Percentiles rank a stretch among this genome's conserved stretches.
Conservation (phyloP, 2,329 filamentous ascomycete species). For the Penicillium thymicola region DNA sequence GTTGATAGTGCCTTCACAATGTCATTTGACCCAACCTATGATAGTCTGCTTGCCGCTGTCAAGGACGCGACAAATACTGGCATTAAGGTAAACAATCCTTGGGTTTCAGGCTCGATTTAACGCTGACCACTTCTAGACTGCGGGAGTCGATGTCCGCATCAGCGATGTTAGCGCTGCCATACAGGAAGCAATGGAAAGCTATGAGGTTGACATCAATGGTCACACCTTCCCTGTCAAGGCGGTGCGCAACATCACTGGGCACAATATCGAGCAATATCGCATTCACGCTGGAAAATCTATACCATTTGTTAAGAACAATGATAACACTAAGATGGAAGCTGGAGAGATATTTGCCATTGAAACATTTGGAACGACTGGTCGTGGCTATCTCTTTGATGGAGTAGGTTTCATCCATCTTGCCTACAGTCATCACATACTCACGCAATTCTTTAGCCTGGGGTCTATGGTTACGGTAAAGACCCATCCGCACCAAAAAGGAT, state of each 20-base stretch:
- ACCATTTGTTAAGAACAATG: conserved; percentile 52
- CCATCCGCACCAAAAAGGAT: conserved; percentile 35
- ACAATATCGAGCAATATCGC: conserved; percentile 53
- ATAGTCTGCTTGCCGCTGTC: conserved; percentile 70
- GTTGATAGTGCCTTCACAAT: conserved; percentile 80
- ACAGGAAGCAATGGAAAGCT: conserved; percentile 62
- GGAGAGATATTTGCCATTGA: conserved; percentile 59
- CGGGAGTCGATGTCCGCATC: conserved; percentile 56
- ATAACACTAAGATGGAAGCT: conserved; percentile 56
- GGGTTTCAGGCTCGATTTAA: neutral
- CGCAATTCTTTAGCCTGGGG: conserved; percentile 39
- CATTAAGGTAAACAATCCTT: conserved; percentile 35
- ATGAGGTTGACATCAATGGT: conserved; percentile 56
- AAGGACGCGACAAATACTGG: conserved; percentile 62
- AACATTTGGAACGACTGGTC: conserved; percentile 56
- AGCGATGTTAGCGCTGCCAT: conserved; percentile 56
- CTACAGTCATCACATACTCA: neutral
- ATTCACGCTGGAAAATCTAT: conserved; percentile 58
- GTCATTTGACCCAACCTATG: conserved; percentile 70
- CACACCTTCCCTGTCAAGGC: conserved; percentile 54
- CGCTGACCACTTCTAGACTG: conserved; percentile 35
- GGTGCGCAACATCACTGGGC: conserved; percentile 54
- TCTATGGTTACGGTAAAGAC: conserved; percentile 53
- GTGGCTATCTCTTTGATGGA: conserved; percentile 49
- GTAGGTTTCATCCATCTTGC: conserved; percentile 26